Conservation (phyloP, 345 rosid genomes). For the Linum usitatissimum region DNA sequence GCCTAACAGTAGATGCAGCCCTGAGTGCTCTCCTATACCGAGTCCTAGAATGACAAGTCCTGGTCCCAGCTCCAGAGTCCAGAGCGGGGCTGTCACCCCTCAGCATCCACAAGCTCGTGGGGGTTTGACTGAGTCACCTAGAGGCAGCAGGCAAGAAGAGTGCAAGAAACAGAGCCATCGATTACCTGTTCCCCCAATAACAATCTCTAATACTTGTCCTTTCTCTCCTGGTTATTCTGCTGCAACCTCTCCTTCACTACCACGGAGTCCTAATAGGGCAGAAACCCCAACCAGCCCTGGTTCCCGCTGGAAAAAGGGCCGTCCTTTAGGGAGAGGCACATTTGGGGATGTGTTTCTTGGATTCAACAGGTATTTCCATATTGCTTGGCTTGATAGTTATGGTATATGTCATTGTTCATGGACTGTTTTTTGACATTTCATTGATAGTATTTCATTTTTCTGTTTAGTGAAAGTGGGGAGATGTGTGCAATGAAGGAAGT, state of each 20-base stretch:
- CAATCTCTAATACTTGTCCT: slow-evolving; percentile 60
- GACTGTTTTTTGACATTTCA: background rate
- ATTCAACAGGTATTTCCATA: slow-evolving; percentile 38
- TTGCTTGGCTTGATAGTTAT: background rate
- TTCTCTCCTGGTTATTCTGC: slow-evolving; percentile 87
- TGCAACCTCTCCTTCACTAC: slow-evolving; percentile 87
- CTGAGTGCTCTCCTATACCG: slow-evolving; percentile 88
- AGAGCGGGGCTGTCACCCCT: slow-evolving; percentile 98
- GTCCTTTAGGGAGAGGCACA: slow-evolving; percentile 53
- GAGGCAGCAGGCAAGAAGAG: slow-evolving; percentile 61
- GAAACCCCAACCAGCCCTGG: slow-evolving; percentile 68
- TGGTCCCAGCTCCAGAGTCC: slow-evolving; percentile 93
- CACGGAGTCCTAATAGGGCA: slow-evolving; percentile 85
- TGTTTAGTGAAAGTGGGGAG: slow-evolving; percentile 65
- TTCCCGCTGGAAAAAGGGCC: slow-evolving; percentile 56
- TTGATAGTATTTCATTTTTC: slow-evolving; percentile 10
- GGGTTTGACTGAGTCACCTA: slow-evolving; percentile 49
- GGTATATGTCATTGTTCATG: background rate
- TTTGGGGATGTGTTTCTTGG: slow-evolving; percentile 64
- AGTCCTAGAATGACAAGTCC: slow-evolving; percentile 98
- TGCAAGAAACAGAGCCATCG: slow-evolving; percentile 78
- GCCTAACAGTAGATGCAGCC: slow-evolving; percentile 93
- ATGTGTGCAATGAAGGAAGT: slow-evolving; percentile 94
- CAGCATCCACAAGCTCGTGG: slow-evolving; percentile 87
- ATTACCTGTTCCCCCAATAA: slow-evolving; percentile 79